These are phyloP conservation scores for Pyrenophora tritici-repentis DNA, from an alignment of 2,329 filamentous ascomycete species.

Conservation along the genomic window DNA sequence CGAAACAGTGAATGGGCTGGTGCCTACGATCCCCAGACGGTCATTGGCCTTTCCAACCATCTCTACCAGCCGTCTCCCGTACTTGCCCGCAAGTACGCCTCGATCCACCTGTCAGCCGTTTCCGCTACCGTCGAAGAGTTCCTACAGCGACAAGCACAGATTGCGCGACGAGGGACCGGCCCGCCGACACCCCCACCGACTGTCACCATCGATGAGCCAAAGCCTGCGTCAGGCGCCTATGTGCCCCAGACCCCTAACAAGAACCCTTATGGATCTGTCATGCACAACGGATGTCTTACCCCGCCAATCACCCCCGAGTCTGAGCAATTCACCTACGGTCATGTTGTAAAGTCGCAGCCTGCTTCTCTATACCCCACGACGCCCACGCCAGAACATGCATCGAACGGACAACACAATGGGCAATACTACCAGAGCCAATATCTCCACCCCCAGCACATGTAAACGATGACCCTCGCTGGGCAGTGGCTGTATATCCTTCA, in stretches of 20 bases:
- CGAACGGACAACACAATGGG: slow-evolving; percentile 36
- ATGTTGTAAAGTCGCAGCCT: slow-evolving; percentile 38
- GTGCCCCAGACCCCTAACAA: slow-evolving; percentile 82
- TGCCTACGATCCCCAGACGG: slow-evolving; percentile 69
- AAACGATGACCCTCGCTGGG: slow-evolving; percentile 22
- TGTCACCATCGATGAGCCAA: slow-evolving; percentile 56
- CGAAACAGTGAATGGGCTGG: slow-evolving; percentile 77
- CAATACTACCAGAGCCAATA: slow-evolving; percentile 22
- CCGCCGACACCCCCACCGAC: slow-evolving; percentile 65
- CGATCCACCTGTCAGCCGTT: slow-evolving; percentile 67
- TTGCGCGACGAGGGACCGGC: slow-evolving; percentile 50
- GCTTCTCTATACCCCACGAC: slow-evolving; percentile 43
- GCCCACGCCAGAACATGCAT: slow-evolving; percentile 41
- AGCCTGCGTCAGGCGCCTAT: slow-evolving; percentile 52
- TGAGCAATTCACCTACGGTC: slow-evolving; percentile 44
- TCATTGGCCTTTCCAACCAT: slow-evolving; percentile 67
- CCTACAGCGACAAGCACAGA: slow-evolving; percentile 62
- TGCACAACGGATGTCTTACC: slow-evolving; percentile 77
- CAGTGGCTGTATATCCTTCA: slow-evolving; percentile 19
- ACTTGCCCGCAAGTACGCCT: slow-evolving; percentile 70
- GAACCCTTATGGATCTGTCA: slow-evolving; percentile 65
- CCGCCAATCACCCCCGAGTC: slow-evolving; percentile 82
- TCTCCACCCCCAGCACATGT: slow-evolving; percentile 44
- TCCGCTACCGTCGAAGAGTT: slow-evolving; percentile 69
- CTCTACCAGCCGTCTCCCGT: slow-evolving; percentile 70